Evolutionary conservation across 768 basidiomycete species (phyloP), one percentile per base, ranked within the genome.

Genomic region (Hypholoma fasciculare): DNA sequence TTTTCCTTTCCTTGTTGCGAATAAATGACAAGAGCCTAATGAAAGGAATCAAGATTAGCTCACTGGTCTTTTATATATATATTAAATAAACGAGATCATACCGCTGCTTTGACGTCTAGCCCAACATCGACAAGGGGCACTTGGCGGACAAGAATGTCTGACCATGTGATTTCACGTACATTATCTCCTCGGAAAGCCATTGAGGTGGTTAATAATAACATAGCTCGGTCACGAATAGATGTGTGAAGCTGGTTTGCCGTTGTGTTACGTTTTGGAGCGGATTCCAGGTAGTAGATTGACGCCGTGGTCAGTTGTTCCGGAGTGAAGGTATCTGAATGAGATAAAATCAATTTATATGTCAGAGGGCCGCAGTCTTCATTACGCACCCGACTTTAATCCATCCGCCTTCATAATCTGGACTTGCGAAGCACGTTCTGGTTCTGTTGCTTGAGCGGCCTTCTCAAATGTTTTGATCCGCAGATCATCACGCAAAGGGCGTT

Each of bases 1-100:
- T 75, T 76, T 43, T 63, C 58, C 56, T 76, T 76, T 12, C 65
- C 66, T 52, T 69, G 64, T 53, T 74, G 61, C 2, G 69, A 59
- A 3, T 72, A 55, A 1, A 69, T 39, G 1, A 61, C 61, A 8
- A 74, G 64, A 3, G 69, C 70, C 74, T 75, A 44, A 23, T 16
- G 39, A 34, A 5, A 34, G 30, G 2, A 9, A 34, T 5, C 8
- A 13, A 11, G 11, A 26, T 37, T 2, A 47, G 17, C 5, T 34
- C 27, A 37, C 23, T 2, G 23, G 13, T 12, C 4, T 58, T 8
- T 16, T 34, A 16, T 52, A 23, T 26, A 2, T 6, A n/a, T 39
- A 9, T 1, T 23, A 23, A 26, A 23, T n/a, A 13, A 26, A 37
- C 7, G 52, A 49, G 44, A 49, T 57, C 38, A 50, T 43, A 71